Evolutionary conservation across 2,329 filamentous ascomycete species (phyloP).

Genomic region (Amauroascus verrucosus): DNA sequence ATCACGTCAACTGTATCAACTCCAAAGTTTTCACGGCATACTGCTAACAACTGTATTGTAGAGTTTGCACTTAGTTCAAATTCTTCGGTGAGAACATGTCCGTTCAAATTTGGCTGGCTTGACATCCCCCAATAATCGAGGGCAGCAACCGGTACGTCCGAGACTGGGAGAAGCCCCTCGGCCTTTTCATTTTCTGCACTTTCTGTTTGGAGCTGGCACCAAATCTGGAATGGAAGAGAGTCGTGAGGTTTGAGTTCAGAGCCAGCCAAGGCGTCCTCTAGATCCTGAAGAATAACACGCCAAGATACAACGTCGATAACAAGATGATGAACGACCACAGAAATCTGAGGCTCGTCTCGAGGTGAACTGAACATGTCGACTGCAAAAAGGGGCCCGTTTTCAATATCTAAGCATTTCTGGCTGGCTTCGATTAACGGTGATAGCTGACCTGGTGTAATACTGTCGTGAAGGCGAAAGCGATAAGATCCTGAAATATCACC

Average conservation of each 20-base stretch:
- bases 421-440: constrained; percentile 22
- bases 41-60: constrained; percentile 25
- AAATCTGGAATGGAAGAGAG: constrained; percentile 31
- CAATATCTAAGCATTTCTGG: constrained; percentile 28
- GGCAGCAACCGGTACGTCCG: constrained; percentile 23
- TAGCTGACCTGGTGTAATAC: constrained; percentile 15
- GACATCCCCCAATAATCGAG: constrained; percentile 32
- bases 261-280: constrained; percentile 23
- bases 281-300: constrained; percentile 20
- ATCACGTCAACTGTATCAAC: constrained; percentile 32
- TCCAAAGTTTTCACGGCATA: constrained; percentile 25
- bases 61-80: constrained; percentile 25
- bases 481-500: constrained; percentile 27
- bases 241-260: constrained; percentile 22
- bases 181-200: constrained; percentile 14
- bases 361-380: constrained; percentile 12
- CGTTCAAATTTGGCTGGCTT: constrained; percentile 25
- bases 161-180: constrained; percentile 20
- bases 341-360: constrained; percentile 12
- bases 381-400: constrained; percentile 20
- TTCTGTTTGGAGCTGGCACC: constrained; percentile 28
- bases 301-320: constrained; percentile 21
- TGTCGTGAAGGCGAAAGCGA: constrained; percentile 23
- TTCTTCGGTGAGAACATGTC: constrained; percentile 27
- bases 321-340: constrained; percentile 19